Evolutionary conservation across 331 rosid genomes (phyloP), one percentile per base, ranked within the genome.

Genomic region (Pyrus hybrid): DNA sequence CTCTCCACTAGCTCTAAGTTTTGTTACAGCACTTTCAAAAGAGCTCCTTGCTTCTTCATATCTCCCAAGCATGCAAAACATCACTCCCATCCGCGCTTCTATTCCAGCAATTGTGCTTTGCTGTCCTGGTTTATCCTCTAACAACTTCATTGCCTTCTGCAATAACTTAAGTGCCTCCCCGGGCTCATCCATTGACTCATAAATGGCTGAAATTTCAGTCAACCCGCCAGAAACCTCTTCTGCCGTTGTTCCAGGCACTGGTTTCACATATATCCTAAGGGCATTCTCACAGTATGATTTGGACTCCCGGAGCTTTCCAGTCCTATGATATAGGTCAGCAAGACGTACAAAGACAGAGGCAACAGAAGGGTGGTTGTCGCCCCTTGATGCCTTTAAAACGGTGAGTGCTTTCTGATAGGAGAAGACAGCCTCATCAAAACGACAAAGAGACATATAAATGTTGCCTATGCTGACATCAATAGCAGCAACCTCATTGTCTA

Each of bases 361-460:
- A 51, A 89, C 99, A 10, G 86, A 88, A 64, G 99, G 96, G 72
- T 95, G 99, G 80, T 91, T 95, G 68, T 95, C 99, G 0, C 99
- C 98, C 86, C 79, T 92, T 17, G 99, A 81, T 25, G 98, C 80
- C 78, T 95, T 95, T 74, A 95, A 91, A 51, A 95, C 97, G 0
- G 99, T 95, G 58, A 95, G 99, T 22, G 99, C 99, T 87, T 95
- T 95, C 89, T 95, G 99, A 77, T 95, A 95, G 29, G 99, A 92
- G 83, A 95, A 95, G 65, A 95, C 87, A 6, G 99, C 98, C 86
- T 95, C 99, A 5, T 95, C 99, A 41, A 90, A 95, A n/a, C 99
- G 98, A 80, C 97, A 92, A 10, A 95, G 93, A 33, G 96, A 90
- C 97, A 92, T 86, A 81, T 95, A 95, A 77, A 92, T 83, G 83